Conservation (phyloP, 345 rosid species). For the Aquilaria sinensis region DNA sequence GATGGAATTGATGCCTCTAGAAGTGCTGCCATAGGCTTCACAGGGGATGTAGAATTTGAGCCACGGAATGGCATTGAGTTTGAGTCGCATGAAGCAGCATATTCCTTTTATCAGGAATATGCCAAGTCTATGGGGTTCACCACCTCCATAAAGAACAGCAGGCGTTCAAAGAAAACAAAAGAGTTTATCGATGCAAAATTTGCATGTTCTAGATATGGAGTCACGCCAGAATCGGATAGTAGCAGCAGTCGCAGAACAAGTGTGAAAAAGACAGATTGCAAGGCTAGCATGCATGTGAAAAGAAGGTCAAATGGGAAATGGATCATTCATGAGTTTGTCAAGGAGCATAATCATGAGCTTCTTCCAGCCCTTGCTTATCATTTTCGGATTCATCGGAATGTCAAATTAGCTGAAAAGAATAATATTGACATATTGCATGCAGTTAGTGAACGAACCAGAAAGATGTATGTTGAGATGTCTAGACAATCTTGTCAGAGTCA, state of each 20-base stretch:
- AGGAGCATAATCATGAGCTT: conserved; percentile 70
- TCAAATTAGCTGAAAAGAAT: conserved; percentile 47
- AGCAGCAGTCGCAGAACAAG: conserved; percentile 40
- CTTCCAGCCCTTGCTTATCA: conserved; percentile 57
- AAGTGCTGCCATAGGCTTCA: conserved; percentile 19
- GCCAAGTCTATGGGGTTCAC: conserved; percentile 65
- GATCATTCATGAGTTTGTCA: conserved; percentile 60
- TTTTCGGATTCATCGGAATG: conserved; percentile 45
- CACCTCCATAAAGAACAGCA: conserved; percentile 56
- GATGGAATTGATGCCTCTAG: conserved; percentile 21
- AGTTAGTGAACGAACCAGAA: conserved; percentile 40
- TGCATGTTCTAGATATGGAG: conserved; percentile 74
- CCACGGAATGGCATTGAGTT: conserved; percentile 54
- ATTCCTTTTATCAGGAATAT: conserved; percentile 61
- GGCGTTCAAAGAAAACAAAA: conserved; percentile 61
- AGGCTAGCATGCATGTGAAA: conserved; percentile 80
- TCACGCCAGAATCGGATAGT: conserved; percentile 52
- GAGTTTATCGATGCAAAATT: conserved; percentile 72
- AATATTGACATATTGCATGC: conserved; percentile 45
- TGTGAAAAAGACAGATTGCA: conserved; percentile 63
- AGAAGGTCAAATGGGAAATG: conserved; percentile 58
- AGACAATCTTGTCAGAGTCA: conserved; percentile 36
- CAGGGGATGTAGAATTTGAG: conserved; percentile 34
- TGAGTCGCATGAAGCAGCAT: conserved; percentile 55
- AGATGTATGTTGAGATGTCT: conserved; percentile 48